Conservation (phyloP, 1,284 basidiomycete genomes). For the Trichosporon asahii region DNA sequence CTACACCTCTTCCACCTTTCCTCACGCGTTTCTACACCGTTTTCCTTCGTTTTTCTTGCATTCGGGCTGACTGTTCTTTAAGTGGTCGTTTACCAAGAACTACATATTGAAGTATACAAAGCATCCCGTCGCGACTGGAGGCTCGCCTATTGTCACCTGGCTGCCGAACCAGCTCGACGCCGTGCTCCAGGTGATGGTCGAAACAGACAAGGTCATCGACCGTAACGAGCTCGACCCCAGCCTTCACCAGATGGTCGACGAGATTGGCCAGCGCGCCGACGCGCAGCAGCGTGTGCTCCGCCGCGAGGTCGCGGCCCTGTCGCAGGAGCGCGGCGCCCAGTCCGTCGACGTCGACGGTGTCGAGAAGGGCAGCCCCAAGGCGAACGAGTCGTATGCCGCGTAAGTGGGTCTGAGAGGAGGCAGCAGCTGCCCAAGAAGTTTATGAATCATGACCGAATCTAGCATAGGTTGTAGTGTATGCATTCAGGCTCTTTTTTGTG, state of each 20-base stretch:
- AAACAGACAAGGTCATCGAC: conserved; percentile 20
- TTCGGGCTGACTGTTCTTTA: no score
- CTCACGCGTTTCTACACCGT: background rate
- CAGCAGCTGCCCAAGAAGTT: background rate
- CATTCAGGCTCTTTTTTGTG: background rate
- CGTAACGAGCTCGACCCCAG: conserved; percentile 18
- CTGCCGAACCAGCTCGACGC: conserved; percentile 27
- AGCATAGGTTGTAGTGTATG: background rate
- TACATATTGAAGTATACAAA: conserved; percentile 21
- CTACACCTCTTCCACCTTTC: background rate
- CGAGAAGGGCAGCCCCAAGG: conserved; percentile 4
- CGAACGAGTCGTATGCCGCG: conserved; percentile 10
- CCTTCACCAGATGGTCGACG: conserved; percentile 21
- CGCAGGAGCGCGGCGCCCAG: conserved; percentile 13
- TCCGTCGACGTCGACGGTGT: conserved; percentile 16
- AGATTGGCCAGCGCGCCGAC: conserved; percentile 24
- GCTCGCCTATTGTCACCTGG: conserved; percentile 24
- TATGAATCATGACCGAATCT: no score
- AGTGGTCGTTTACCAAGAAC: conserved; percentile 19
- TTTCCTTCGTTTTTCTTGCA: background rate
- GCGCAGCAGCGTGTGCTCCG: conserved; percentile 26
- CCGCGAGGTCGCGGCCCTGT: conserved; percentile 22
- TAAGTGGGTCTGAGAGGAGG: background rate
- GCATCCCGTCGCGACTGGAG: conserved; percentile 26
- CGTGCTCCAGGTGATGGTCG: conserved; percentile 19